Percentiles rank a stretch among this genome's conserved stretches.
phyloP scores from a whole-genome alignment of 257 asterid genomes.

The Solanum commersonii region DNA sequence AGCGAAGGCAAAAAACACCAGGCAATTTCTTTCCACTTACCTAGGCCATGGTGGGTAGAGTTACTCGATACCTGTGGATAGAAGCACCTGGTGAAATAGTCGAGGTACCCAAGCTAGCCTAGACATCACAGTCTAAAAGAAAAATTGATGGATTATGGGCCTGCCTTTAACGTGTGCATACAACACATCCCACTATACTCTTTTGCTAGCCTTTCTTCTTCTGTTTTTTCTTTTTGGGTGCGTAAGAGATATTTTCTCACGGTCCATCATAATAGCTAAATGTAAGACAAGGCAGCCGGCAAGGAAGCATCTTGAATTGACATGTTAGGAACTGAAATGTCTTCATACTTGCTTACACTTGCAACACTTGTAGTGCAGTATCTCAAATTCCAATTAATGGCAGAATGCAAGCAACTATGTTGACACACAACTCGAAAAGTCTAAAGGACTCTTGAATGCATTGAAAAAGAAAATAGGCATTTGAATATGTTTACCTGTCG shows the following conservation, averaged over 20 bases:
- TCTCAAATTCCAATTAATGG: neutral
- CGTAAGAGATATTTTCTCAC: neutral
- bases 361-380: neutral
- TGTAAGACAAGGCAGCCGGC: neutral
- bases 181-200: neutral
- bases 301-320: neutral
- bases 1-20: neutral
- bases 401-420: neutral
- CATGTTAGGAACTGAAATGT: neutral
- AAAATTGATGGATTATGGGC: neutral
- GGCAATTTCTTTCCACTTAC: neutral
- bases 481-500: constrained; percentile 43
- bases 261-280: neutral
- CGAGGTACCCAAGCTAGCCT: neutral
- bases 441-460: neutral
- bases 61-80: neutral
- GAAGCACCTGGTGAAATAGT: neutral
- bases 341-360: neutral
- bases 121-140: neutral
- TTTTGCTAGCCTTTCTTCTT: neutral
- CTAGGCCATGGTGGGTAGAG: neutral
- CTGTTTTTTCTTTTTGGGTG: neutral
- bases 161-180: neutral
- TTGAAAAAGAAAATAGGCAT: neutral
- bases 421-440: neutral